A percentile compares a stretch with the other conserved stretches of the same genome.
Evolutionary conservation across 805 yeast species (phyloP).

Genomic region (Pachysolen tannophilus): DNA sequence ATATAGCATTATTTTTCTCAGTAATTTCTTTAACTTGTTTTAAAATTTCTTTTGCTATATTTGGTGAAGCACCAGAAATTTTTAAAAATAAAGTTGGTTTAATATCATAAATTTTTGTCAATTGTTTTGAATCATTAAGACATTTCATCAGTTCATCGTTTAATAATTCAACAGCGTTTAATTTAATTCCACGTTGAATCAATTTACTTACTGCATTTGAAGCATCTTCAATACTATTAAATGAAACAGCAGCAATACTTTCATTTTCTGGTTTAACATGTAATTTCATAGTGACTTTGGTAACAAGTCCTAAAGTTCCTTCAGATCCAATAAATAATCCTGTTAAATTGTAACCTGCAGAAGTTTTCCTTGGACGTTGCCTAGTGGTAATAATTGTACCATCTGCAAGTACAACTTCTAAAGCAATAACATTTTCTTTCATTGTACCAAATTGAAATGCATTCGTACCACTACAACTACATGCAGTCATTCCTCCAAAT

Average conservation of each 20-base stretch:
- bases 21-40: constrained; percentile 40
- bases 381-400: constrained; percentile 65
- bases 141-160: constrained; percentile 56
- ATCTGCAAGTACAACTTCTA: constrained; percentile 70
- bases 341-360: constrained; percentile 70
- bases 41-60: constrained; percentile 31
- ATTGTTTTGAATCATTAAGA: constrained; percentile 39
- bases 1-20: constrained; percentile 33
- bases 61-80: constrained; percentile 32
- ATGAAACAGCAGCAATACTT: constrained; percentile 55
- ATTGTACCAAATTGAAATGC: constrained; percentile 71
- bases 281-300: constrained; percentile 48
- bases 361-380: constrained; percentile 61
- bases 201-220: constrained; percentile 50
- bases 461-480: constrained; percentile 72
- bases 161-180: constrained; percentile 62
- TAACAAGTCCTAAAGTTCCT: constrained; percentile 57
- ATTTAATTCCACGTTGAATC: constrained; percentile 50
- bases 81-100: constrained; percentile 54
- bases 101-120: constrained; percentile 45
- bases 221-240: constrained; percentile 51
- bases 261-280: constrained; percentile 45
- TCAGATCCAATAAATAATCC: constrained; percentile 64
- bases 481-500: constrained; percentile 71
- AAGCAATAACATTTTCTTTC: constrained; percentile 61